Evolutionary conservation across 768 basidiomycete genomes (phyloP).

Genomic region (Boletales sp.): DNA sequence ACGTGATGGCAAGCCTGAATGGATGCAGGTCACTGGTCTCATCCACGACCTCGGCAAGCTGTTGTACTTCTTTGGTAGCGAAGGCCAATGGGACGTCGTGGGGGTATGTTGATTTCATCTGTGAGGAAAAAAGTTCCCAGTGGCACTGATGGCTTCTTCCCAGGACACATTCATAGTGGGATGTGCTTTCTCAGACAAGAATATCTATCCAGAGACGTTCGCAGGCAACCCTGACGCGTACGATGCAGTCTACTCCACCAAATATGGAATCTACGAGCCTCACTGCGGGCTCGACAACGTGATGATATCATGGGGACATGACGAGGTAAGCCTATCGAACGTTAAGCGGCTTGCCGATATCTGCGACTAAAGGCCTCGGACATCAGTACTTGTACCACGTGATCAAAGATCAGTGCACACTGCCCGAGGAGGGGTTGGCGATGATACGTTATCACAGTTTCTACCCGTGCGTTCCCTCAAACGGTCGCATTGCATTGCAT

Average conservation of each 20-base stretch:
- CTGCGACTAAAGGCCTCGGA: constrained; percentile 5
- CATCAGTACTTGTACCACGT: constrained; percentile 78
- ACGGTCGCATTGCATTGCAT: background rate
- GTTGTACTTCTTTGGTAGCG: constrained; percentile 74
- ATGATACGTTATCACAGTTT: constrained; percentile 97
- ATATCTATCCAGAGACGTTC: constrained; percentile 79
- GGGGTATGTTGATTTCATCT: constrained; percentile 48
- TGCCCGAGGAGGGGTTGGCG: constrained; percentile 77
- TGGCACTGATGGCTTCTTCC: constrained; percentile 2
- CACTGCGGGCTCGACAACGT: constrained; percentile 83
- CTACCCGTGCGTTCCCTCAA: constrained; percentile 58
- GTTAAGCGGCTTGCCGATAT: background rate
- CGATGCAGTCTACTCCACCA: constrained; percentile 65
- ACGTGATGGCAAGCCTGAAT: constrained; percentile 81
- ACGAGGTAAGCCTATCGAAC: constrained; percentile 57
- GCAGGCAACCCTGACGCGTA: constrained; percentile 63
- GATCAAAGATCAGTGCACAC: constrained; percentile 74
- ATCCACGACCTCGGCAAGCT: constrained; percentile 91
- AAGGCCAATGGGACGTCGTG: constrained; percentile 95
- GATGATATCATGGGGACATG: constrained; percentile 89
- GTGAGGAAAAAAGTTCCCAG: background rate
- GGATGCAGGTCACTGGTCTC: constrained; percentile 89
- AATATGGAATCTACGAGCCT: constrained; percentile 72
- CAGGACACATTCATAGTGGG: constrained; percentile 80
- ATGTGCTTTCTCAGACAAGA: constrained; percentile 81